Conservation (phyloP, 305 asterid genomes). For the Nicotiana rustica region DNA sequence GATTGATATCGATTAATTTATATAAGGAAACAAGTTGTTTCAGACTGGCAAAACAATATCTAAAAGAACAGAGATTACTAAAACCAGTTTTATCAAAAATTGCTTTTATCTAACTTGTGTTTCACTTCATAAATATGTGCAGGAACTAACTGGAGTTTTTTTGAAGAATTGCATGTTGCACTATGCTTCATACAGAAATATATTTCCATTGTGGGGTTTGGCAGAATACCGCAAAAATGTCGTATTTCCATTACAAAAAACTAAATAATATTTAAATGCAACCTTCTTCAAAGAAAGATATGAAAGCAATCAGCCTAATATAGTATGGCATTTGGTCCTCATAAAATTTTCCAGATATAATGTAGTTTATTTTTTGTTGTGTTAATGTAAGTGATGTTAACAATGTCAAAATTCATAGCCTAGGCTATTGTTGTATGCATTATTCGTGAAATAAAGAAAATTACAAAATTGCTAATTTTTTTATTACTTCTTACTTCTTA, state of each 20-base stretch:
- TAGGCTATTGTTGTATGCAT: constrained; percentile 18
- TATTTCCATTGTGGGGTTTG: constrained; percentile 83
- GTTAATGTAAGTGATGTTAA: constrained; percentile 12
- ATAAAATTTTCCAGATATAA: not conserved
- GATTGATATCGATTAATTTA: too few relatives aligned
- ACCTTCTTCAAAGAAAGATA: not conserved
- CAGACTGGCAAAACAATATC: too few relatives aligned
- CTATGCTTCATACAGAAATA: constrained; percentile 74
- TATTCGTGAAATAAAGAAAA: not conserved
- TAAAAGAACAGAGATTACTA: too few relatives aligned
- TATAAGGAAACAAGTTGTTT: too few relatives aligned
- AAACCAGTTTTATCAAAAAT: not conserved
- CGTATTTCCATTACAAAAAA: constrained; percentile 40
- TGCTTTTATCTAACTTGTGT: not conserved
- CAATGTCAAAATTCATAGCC: not conserved
- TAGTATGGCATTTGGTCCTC: not conserved
- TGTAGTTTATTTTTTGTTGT: not conserved
- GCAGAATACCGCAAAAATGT: constrained; percentile 74
- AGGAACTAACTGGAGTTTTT: constrained; percentile 86
- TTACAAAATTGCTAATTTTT: not conserved
- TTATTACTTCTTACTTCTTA: too few relatives aligned
- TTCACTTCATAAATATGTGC: constrained; percentile 29
- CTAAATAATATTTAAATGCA: not conserved
- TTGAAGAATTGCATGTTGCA: constrained; percentile 88
- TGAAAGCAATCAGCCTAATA: not conserved